phyloP scores from a whole-genome alignment of 768 basidiomycete genomes.

The Chalciporus pseudorubinellus region DNA sequence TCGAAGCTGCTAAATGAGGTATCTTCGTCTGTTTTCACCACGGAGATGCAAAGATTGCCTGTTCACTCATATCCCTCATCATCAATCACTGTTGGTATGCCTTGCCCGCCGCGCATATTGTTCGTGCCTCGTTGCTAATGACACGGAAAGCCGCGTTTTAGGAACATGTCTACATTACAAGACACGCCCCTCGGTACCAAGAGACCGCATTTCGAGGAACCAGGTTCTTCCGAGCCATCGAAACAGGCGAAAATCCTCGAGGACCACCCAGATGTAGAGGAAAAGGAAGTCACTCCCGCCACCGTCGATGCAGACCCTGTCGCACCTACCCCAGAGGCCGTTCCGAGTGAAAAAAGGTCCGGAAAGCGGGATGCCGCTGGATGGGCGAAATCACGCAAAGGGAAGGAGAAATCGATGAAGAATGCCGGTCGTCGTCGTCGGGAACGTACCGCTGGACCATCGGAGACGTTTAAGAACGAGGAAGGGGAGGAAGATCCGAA shows the following conservation, averaged over 20 bases:
- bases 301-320: neutral
- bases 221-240: neutral
- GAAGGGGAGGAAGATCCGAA: constrained; percentile 30
- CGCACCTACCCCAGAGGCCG: neutral
- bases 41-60: constrained; percentile 9
- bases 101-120: neutral
- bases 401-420: constrained; percentile 38
- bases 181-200: constrained; percentile 7
- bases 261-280: neutral
- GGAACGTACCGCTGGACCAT: constrained; percentile 37
- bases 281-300: neutral
- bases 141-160: constrained; percentile 1
- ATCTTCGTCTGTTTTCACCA: constrained; percentile 10
- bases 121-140: neutral
- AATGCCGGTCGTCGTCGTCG: constrained; percentile 41
- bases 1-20: constrained; percentile 17
- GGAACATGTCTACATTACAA: constrained; percentile 1
- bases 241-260: constrained; percentile 17
- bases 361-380: constrained; percentile 29
- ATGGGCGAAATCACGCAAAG: constrained; percentile 33
- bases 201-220: constrained; percentile 1
- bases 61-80: neutral
- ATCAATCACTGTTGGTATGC: constrained; percentile 1
- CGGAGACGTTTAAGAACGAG: constrained; percentile 21
- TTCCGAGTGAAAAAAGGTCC: neutral